Base-by-base conservation (phyloP, 805 yeast genomes). In the Zygoascus bituminiphila region DNA sequence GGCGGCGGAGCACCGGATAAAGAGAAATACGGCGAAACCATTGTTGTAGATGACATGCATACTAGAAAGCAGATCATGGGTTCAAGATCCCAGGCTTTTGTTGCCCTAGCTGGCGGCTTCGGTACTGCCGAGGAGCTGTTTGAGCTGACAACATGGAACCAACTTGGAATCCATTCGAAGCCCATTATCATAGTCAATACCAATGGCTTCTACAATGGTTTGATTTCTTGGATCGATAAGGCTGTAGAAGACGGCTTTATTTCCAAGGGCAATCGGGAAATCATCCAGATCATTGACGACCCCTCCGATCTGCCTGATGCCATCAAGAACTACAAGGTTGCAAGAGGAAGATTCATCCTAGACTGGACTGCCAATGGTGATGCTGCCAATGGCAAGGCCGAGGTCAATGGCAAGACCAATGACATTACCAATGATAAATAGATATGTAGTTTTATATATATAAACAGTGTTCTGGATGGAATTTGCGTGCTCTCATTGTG, bases 121-220 rank as follows among this genome's bases (percentile, higher is more conserved):
- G 96, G 96, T 45, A 87, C 95, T 6, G 67, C 86, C 61, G 96
- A 88, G 66, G 96, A 88, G 67, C 72, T 88, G 53, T 81, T 87
- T 82, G 96, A 88, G 69, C 83, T 86, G 48, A 83, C 84, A 51
- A 88, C 96, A 3, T 88, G 96, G 96, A 79, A 81, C 44, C 96
- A 88, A 70, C 73, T 88, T 58, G 93, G 89, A 29, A 87, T 88
- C 55, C 96, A 88, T 65, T 69, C 73, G 53, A 83, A 83, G 64
- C 95, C 96, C 24, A 79, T 88, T 58, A 81, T 88, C 14, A 61
- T 88, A 38, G 81, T 80, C 67, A 88, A 88, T 66, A 74, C 82
- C 47, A 74, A 83, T 65, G 96, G 95, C 0, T 88, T 84, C 63
- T 88, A 77, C 64, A 88, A 87, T 63, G 77, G 76, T 31, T 73